These are phyloP conservation scores for Mortierella sp. DNA, from an alignment of 371 early-diverging fungal species.

Conservation along the genomic window DNA sequence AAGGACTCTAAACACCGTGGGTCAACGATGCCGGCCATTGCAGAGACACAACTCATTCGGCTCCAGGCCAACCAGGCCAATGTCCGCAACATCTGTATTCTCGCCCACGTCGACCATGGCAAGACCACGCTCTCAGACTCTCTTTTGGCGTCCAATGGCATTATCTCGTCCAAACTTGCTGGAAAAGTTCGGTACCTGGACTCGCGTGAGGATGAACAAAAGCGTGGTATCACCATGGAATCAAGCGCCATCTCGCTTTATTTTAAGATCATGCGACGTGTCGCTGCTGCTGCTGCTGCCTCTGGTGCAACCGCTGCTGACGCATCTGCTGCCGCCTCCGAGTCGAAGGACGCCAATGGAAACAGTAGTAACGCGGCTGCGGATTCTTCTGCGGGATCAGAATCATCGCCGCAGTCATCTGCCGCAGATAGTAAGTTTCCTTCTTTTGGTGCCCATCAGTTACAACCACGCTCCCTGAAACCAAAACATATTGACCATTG, in stretches of 20 bases:
- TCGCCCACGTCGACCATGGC: conserved; percentile 99
- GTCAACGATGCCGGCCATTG: conserved; percentile 50
- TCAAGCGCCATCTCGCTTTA: conserved; percentile 95
- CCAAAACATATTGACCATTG: no score
- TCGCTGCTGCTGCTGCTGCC: conserved; percentile 15
- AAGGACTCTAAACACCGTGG: not conserved
- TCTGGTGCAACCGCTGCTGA: conserved; percentile 16
- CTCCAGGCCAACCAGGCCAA: conserved; percentile 72
- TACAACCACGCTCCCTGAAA: no score
- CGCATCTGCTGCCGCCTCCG: not conserved
- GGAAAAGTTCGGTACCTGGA: conserved; percentile 99
- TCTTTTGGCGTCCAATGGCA: conserved; percentile 96
- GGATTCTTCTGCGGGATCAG: conserved; percentile 4
- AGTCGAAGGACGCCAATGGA: no score
- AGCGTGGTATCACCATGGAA: conserved; percentile 99
- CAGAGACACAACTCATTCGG: conserved; percentile 46
- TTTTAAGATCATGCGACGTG: conserved; percentile 73
- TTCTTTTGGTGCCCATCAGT: not conserved
- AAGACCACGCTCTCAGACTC: conserved; percentile 99
- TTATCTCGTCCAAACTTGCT: conserved; percentile 95
- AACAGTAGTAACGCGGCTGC: conserved; percentile 14
- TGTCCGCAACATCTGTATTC: conserved; percentile 96
- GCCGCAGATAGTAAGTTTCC: conserved; percentile 12
- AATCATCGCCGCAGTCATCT: conserved; percentile 3
- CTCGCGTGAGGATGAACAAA: conserved; percentile 98